Evolutionary conservation across 2,329 filamentous ascomycete genomes (phyloP), one percentile per base, ranked within the genome.

Genomic region (Aspergillus udagawae): DNA sequence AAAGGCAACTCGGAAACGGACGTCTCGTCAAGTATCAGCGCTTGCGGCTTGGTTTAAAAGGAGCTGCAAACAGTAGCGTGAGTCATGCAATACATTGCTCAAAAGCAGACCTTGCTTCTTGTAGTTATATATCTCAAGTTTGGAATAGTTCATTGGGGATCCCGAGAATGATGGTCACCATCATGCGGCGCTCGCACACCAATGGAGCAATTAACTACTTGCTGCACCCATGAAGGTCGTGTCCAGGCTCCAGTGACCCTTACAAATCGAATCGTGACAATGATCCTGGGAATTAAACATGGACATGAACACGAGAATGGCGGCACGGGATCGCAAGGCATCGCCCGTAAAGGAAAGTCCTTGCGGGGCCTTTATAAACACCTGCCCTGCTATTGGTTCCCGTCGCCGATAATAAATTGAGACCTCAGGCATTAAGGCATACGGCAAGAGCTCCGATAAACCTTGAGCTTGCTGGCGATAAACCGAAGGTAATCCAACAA

Each of bases 341-440:
- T 48, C 38, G 53, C 61, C 54, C 42, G 51, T 54, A 48, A 28
- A 12, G 55, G 59, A 44, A 60, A 52, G 58, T 58, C 60, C 56
- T 56, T 54, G 54, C 59, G 61, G 51, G 41, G 12, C 41, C 17
- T 25, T 35, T 27, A 59, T 63, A 53, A 63, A 62, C 57, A 3
- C 9, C 42, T 29, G 3, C n/a, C 14, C 17, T 42, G 21, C 14
- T 12, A 38, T 23, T 35, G 29, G 29, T 29, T 21, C 29, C 6
- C 17, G n/a, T 32, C n/a, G 25, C 17, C 20, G 25, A n/a, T 14
- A 17, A 6, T 10, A 28, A 32, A 20, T 38, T 4, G 14, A 14
- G 47, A 38, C 21, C 21, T 23, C 23, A 45, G 57, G 49, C 44
- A 27, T 3, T 14, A 47, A 47, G 44, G 44, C 44, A 47, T 47